Evolutionary conservation across 2,329 filamentous ascomycete genomes (phyloP), one percentile per base, ranked within the genome.

Genomic region (Paracoccidioides lutzii): DNA sequence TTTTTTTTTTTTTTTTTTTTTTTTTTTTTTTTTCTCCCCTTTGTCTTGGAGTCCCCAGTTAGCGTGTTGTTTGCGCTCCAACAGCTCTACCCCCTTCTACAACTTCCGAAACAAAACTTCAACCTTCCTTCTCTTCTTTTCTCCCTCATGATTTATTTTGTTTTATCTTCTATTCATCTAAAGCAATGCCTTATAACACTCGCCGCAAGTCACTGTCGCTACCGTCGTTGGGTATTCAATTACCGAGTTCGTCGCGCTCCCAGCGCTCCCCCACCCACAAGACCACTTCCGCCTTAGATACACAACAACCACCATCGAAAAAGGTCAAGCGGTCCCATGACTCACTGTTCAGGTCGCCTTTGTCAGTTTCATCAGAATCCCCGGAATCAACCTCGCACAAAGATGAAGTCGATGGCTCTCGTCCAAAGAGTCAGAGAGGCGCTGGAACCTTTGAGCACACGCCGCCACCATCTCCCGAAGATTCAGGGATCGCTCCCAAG

Each of bases 171-270:
- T 22, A 22, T 53, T 35, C 45, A 40, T 54, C 48, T 44, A 37
- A 22, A 65, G 75, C 64, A 66, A 95, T 95, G 89, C 87, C 86
- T 68, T 96, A 96, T 79, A 95, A 96, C 74, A 97, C 91, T 63
- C 87, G 91, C 74, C 85, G 90, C 73, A 97, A 97, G 78, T 95
- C 90, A 68, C 78, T 98, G 63, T 96, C 90, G 60, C 78, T 97
- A 67, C 87, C 89, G 58, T 94, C 90, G 63, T 81, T 97, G 66
- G 93, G 93, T 70, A 95, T 97, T 65, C 88, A 93, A 66, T 78
- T 96, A 54, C 82, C 82, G 55, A 78, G 77, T 65, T 71, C 75
- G 60, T 78, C 78, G 61, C 77, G 79, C 67, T 69, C 75, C 60
- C 73, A 77, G 62, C 79, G 80, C 64, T 80, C 80, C 67, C 77